These are phyloP conservation scores for Albifimbria verrucaria DNA, from an alignment of 2,329 filamentous ascomycete species.

Conservation along the genomic window DNA sequence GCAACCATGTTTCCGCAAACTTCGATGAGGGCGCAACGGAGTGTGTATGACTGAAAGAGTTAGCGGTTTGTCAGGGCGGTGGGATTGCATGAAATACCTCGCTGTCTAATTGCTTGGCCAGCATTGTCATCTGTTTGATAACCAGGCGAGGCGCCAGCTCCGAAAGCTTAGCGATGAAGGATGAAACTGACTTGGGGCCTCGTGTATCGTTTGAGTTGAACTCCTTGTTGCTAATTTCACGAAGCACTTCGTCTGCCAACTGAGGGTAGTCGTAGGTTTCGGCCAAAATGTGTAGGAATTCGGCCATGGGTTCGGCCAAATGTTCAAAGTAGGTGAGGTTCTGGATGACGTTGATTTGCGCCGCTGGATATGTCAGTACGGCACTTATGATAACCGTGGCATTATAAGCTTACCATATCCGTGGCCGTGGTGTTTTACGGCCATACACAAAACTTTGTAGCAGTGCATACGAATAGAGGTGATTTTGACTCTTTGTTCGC, in stretches of 20 bases:
- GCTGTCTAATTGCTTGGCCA: conserved; percentile 93
- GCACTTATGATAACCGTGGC: background rate
- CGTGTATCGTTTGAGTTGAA: conserved; percentile 96
- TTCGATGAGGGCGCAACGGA: conserved; percentile 91
- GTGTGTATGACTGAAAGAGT: conserved; percentile 71
- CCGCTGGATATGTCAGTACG: conserved; percentile 47
- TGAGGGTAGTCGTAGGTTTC: conserved; percentile 98
- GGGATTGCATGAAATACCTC: conserved; percentile 54
- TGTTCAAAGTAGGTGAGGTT: conserved; percentile 98
- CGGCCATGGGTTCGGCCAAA: conserved; percentile 97
- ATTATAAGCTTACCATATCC: conserved; percentile 69
- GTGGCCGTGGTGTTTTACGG: conserved; percentile 96
- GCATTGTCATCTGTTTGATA: conserved; percentile 94
- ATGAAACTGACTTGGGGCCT: conserved; percentile 92
- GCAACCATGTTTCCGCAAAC: conserved; percentile 94
- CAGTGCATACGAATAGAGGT: conserved; percentile 91
- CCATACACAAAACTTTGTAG: conserved; percentile 94
- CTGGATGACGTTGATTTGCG: conserved; percentile 96
- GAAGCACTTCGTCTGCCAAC: conserved; percentile 86
- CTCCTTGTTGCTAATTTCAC: conserved; percentile 94
- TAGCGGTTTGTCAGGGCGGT: conserved; percentile 9
- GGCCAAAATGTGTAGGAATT: conserved; percentile 91
- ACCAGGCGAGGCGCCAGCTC: conserved; percentile 88
- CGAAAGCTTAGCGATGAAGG: conserved; percentile 89
- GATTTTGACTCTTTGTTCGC: conserved; percentile 86